Conservation (phyloP, 306 rosid genomes). For the Trifolium subterraneum region DNA sequence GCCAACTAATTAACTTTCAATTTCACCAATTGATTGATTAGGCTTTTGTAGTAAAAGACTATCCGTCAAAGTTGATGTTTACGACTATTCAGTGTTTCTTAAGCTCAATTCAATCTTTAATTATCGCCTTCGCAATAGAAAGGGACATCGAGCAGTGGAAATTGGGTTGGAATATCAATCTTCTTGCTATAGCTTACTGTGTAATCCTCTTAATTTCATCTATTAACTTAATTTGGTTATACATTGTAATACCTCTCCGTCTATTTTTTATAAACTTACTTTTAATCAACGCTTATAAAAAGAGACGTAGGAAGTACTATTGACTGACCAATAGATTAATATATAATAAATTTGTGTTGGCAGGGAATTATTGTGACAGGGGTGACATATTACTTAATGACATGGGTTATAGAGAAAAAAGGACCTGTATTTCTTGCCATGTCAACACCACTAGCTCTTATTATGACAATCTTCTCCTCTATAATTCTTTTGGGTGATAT, state of each 20-base stretch:
- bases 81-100: slow-evolving; percentile 64
- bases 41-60: slow-evolving; percentile 59
- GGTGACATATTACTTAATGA: slow-evolving; percentile 63
- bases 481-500: slow-evolving; percentile 60
- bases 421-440: slow-evolving; percentile 78
- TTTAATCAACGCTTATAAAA: neutral
- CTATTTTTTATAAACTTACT: neutral
- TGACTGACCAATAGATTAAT: too few species aligned
- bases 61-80: slow-evolving; percentile 68
- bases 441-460: slow-evolving; percentile 69
- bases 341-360: neutral
- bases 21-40: neutral
- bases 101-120: slow-evolving; percentile 65
- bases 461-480: slow-evolving; percentile 62
- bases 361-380: slow-evolving; percentile 80
- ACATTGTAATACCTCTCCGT: neutral
- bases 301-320: too few species aligned
- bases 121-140: slow-evolving; percentile 63
- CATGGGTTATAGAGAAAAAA: slow-evolving; percentile 77
- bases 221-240: neutral
- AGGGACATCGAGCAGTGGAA: slow-evolving; percentile 71
- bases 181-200: slow-evolving; percentile 65
- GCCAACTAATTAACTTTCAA: neutral
- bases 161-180: slow-evolving; percentile 69
- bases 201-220: slow-evolving; percentile 49